Base-by-base conservation (phyloP, 805 yeast species). In the Starmerella riodocensis region DNA sequence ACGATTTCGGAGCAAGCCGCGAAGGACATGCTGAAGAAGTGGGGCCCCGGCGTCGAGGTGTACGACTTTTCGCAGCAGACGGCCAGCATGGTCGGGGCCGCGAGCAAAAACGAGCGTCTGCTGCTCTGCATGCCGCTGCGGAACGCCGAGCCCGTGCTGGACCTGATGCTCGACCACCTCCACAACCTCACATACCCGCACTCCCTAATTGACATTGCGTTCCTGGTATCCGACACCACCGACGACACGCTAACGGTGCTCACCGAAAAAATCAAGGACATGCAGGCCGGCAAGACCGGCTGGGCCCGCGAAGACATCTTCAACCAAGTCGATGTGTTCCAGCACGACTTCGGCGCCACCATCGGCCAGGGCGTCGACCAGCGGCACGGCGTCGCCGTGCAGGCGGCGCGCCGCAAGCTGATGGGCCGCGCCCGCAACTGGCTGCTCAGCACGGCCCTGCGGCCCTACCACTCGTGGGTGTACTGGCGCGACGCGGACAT, bases 401-500 rank as follows among this genome's bases (percentile, higher is more conserved):
- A 88, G 60, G 97, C 94, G 11, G 93, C 93, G 32, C 70, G 97
- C 57, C 69, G 97, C 53, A 88, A 88, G 58, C 69, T 84, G 50
- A 88, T 88, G 97, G 97, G 93, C 4, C 69, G 85, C 43, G 96
- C 96, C 5, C 70, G 97, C 58, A 88, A 88, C 59, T 88, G 97
- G 97, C 64, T 88, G 31, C 73, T 85, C 56, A 65, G 88, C 1
- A 84, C 79, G 6, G 93, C 94, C 1, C 60, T 88, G 36, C 78
- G 76, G 57, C 96, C 97, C 1, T 76, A 88, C 57, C 97, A 88
- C 57, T 76, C 93, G 6, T 85, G 86, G 80, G 95, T 88, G 6
- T 85, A 86, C 59, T 88, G 97, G 97, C 69, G 97, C 60, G 97
- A 88, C 63, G 94, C 91, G 11, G 97, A 88, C 60, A 94, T 88